Evolutionary conservation across 129 eudicot species (phyloP).

Genomic region (Glebionis coronaria): DNA sequence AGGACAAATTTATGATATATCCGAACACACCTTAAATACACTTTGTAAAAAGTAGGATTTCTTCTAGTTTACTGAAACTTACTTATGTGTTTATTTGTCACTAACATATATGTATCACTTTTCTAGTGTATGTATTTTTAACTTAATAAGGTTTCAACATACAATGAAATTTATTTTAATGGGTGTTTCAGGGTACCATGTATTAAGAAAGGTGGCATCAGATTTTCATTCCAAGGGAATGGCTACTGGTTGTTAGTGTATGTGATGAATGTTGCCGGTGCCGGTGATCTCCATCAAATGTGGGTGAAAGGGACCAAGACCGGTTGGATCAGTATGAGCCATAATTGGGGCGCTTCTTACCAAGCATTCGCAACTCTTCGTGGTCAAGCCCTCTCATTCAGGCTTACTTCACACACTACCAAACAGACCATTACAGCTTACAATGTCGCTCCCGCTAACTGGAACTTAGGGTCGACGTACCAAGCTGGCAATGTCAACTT

Average conservation of each 20-base stretch:
- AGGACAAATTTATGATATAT: too few relatives aligned
- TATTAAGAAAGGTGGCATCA: conserved; percentile 50
- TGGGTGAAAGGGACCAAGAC: conserved; percentile 83
- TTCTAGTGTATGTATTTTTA: too few relatives aligned
- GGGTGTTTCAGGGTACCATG: conserved; percentile 61
- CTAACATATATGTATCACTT: not conserved
- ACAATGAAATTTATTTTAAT: not conserved
- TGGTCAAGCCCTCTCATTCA: conserved; percentile 77
- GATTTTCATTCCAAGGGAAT: conserved; percentile 60
- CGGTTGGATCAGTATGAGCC: conserved; percentile 80
- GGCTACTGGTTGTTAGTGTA: conserved; percentile 70
- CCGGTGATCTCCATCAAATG: conserved; percentile 56
- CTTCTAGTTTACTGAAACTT: too few relatives aligned
- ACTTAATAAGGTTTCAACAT: not conserved
- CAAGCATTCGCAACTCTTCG: conserved; percentile 63
- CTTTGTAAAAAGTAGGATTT: too few relatives aligned
- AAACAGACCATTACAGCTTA: conserved; percentile 52
- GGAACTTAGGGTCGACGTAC: conserved; percentile 66
- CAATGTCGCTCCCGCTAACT: conserved; percentile 69
- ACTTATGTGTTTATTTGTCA: too few relatives aligned
- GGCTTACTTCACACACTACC: conserved; percentile 52
- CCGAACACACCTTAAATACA: too few relatives aligned
- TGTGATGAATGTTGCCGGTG: conserved; percentile 79
- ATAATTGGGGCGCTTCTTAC: conserved; percentile 90
- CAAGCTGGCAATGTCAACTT: conserved; percentile 50